A percentile compares a stretch with the other conserved stretches of the same genome.
Evolutionary conservation across 768 basidiomycete genomes (phyloP).

Genomic region (Psilocybe cubensis): DNA sequence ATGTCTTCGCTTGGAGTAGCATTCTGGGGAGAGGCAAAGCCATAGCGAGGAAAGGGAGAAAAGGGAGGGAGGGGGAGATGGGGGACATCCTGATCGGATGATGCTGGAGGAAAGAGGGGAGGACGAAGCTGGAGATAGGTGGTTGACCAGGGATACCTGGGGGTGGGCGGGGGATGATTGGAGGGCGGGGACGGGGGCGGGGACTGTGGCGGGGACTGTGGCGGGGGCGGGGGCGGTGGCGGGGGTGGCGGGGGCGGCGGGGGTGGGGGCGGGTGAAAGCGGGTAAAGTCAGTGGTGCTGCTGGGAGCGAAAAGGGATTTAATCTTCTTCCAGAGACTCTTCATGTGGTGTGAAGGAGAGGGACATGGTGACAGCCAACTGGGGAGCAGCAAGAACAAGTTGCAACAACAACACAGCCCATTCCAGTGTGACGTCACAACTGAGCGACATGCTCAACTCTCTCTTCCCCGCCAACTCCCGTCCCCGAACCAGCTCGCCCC

Average conservation of each 20-base stretch:
- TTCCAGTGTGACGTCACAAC: conserved; percentile 42
- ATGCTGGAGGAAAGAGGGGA: conserved; percentile 53
- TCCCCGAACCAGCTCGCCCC: background rate
- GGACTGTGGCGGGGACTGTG: background rate
- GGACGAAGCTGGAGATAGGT: background rate
- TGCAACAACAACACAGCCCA: conserved; percentile 2
- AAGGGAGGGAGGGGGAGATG: conserved; percentile 69
- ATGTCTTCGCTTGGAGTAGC: conserved; percentile 44
- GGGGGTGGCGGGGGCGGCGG: background rate
- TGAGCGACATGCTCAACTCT: conserved; percentile 22
- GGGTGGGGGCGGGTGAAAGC: background rate
- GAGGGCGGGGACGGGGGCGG: background rate
- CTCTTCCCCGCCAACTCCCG: conserved; percentile 15
- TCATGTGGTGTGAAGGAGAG: background rate
- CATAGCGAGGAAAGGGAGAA: conserved; percentile 91
- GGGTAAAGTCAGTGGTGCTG: no score
- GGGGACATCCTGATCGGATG: conserved; percentile 58
- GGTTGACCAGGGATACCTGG: conserved; percentile 1
- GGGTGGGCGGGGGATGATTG: background rate
- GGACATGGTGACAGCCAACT: background rate
- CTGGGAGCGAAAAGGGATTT: no score
- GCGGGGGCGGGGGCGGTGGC: background rate
- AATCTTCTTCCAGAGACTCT: conserved; percentile 1
- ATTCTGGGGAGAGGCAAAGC: conserved; percentile 80
- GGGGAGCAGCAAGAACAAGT: background rate